phyloP scores from a whole-genome alignment of 768 basidiomycete species.

The Rubroboletus satanas region DNA sequence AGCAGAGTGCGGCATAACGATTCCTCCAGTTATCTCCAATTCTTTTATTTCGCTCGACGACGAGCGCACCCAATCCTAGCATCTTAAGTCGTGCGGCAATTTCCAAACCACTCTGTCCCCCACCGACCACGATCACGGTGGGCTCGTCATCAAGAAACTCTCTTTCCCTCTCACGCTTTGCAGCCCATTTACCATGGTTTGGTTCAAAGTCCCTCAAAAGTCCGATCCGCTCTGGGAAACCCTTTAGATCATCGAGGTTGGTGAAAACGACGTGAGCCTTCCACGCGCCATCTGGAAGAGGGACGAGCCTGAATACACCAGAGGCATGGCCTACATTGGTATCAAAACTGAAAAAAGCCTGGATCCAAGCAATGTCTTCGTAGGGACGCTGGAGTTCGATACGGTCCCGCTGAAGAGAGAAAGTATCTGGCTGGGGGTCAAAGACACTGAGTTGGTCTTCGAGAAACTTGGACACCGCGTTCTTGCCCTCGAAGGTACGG shows the following conservation, averaged over 20 bases:
- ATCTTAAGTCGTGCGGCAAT: slow-evolving; percentile 52
- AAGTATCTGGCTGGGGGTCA: slow-evolving; percentile 13
- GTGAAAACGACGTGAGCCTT: slow-evolving; percentile 49
- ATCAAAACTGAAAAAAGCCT: slow-evolving; percentile 43
- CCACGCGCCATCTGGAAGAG: slow-evolving; percentile 40
- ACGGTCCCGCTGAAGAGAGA: slow-evolving; percentile 23
- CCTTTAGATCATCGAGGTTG: slow-evolving; percentile 48
- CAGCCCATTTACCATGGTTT: slow-evolving; percentile 31
- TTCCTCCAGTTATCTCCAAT: slow-evolving; percentile 33
- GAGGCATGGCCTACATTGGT: slow-evolving; percentile 36
- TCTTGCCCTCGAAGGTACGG: slow-evolving; percentile 48
- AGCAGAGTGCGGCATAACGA: slow-evolving; percentile 26
- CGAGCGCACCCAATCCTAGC: slow-evolving; percentile 17
- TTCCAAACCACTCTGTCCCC: slow-evolving; percentile 52
- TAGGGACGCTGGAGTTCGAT: slow-evolving; percentile 26
- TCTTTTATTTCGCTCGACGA: slow-evolving; percentile 25
- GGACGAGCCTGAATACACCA: slow-evolving; percentile 48
- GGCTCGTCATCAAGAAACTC: slow-evolving; percentile 42
- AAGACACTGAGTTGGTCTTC: slow-evolving; percentile 38
- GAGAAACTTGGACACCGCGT: slow-evolving; percentile 42
- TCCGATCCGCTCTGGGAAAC: slow-evolving; percentile 43
- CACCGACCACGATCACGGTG: slow-evolving; percentile 48
- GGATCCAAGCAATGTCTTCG: slow-evolving; percentile 42
- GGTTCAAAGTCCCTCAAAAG: slow-evolving; percentile 41
- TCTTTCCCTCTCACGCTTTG: slow-evolving; percentile 24